Conservation (phyloP, 2,329 filamentous ascomycete species). For the Xylaria sp. region DNA sequence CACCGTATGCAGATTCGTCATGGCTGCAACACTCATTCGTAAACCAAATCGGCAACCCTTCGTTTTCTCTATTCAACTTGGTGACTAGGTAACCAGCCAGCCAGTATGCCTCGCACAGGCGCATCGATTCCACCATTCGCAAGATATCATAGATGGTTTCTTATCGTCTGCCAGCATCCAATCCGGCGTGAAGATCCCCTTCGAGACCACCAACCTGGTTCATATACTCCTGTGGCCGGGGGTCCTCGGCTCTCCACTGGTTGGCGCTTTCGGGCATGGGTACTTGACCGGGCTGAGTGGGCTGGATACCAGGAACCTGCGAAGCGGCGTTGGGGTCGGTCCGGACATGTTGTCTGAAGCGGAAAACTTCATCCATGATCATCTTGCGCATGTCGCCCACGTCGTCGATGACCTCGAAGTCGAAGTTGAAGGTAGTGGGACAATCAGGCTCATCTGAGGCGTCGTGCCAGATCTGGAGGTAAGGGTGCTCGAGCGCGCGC, state of each 20-base stretch:
- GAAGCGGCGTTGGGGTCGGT: constrained; percentile 41
- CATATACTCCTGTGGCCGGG: constrained; percentile 54
- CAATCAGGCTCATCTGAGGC: constrained; percentile 92
- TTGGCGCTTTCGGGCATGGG: constrained; percentile 46
- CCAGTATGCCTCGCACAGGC: background rate
- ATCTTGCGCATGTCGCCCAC: constrained; percentile 92
- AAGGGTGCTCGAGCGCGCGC: constrained; percentile 90
- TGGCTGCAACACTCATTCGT: background rate
- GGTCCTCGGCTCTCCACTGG: constrained; percentile 57
- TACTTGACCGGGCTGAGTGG: constrained; percentile 39
- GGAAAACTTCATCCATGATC: constrained; percentile 90
- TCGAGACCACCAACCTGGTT: constrained; percentile 48
- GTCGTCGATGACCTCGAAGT: constrained; percentile 96
- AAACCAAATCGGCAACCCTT: background rate
- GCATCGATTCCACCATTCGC: background rate
- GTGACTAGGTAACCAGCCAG: background rate
- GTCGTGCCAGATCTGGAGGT: constrained; percentile 97
- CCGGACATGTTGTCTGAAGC: constrained; percentile 66
- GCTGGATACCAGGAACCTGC: constrained; percentile 34
- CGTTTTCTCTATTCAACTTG: background rate
- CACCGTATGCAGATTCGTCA: background rate
- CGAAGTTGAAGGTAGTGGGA: constrained; percentile 93
- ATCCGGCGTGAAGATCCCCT: constrained; percentile 54
- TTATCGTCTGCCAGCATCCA: constrained; percentile 43
- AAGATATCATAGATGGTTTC: background rate